phyloP scores from a whole-genome alignment of 2,329 filamentous ascomycete genomes.

The Alternaria dauci region DNA sequence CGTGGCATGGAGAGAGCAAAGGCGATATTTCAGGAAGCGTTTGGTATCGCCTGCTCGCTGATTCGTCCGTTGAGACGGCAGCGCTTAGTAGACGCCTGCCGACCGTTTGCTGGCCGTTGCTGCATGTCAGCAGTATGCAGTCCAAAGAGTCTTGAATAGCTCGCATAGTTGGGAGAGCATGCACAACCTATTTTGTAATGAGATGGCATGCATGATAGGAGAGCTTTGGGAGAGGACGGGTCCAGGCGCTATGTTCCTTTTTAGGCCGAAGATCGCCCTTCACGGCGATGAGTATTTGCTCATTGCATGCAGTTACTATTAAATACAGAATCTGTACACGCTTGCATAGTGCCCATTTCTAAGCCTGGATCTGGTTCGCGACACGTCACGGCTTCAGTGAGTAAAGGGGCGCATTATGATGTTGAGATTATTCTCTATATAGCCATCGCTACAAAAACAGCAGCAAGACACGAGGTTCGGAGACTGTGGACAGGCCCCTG shows the following conservation, averaged over 20 bases:
- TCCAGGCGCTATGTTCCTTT: neutral
- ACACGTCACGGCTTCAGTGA: neutral
- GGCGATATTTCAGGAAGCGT: neutral
- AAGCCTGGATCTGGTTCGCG: neutral
- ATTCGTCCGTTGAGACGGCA: neutral
- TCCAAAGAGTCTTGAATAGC: neutral
- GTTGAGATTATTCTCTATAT: neutral
- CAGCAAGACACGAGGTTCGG: neutral
- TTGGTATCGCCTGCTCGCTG: neutral
- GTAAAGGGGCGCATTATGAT: neutral
- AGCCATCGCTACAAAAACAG: neutral
- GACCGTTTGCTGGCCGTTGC: neutral
- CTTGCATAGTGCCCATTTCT: neutral
- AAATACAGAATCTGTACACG: neutral
- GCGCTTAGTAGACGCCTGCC: conserved; percentile 11
- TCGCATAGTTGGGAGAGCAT: neutral
- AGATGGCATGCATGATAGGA: neutral
- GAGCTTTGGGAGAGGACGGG: neutral
- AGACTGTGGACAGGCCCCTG: neutral
- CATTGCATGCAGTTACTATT: no score
- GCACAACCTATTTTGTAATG: neutral
- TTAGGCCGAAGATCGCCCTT: neutral
- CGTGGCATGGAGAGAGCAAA: neutral
- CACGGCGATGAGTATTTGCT: neutral
- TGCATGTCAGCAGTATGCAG: neutral